Evolutionary conservation across 164 flowering plant genomes (phyloP).

Genomic region (Amborella trichopoda): DNA sequence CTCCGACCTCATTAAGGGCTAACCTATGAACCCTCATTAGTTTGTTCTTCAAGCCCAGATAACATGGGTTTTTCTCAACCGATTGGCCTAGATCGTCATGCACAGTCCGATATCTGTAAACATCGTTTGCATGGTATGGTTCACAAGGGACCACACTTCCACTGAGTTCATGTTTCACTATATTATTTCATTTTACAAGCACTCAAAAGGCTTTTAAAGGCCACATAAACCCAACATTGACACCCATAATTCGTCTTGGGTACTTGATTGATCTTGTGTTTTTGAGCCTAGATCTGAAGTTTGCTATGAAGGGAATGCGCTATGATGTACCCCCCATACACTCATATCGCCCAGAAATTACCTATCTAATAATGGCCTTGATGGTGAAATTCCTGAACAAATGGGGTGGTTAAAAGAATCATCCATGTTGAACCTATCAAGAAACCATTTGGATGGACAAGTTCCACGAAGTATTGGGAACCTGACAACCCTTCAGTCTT

Average conservation of each 20-base stretch:
- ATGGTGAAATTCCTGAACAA: slow-evolving; percentile 8
- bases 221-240: no score
- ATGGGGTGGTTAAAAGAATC: slow-evolving; percentile 10
- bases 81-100: no score
- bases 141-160: no score
- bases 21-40: no score
- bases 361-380: slow-evolving; percentile 6
- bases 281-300: slow-evolving; percentile 3
- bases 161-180: no score
- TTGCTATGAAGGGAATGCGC: slow-evolving; percentile 5
- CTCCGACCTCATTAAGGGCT: no score
- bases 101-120: no score
- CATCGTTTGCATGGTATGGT: no score
- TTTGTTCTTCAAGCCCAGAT: no score
- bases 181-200: no score
- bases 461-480: slow-evolving; percentile 7
- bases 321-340: background rate
- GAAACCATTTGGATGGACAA: slow-evolving; percentile 4
- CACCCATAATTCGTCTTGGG: slow-evolving; percentile 2
- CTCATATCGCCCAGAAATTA: slow-evolving; percentile 8
- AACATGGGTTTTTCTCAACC: no score
- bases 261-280: background rate
- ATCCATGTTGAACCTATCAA: slow-evolving; percentile 10
- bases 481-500: slow-evolving; percentile 8
- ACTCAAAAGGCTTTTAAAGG: no score